Base-by-base conservation (phyloP, 2,329 filamentous ascomycete species). In the Diaporthe sp. region DNA sequence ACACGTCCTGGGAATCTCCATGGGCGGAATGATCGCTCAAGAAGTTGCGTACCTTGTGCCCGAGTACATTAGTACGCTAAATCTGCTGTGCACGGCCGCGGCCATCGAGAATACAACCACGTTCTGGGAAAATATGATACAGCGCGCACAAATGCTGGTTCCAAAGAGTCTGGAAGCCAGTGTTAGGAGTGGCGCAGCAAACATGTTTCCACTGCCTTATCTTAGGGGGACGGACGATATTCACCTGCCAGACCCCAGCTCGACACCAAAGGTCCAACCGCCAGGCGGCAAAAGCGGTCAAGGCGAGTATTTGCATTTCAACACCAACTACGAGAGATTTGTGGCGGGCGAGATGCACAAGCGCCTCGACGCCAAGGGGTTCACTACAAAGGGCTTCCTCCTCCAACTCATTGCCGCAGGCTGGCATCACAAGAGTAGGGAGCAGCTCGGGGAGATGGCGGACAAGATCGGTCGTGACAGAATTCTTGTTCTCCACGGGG, bases 1-100 rank as follows among this genome's bases (percentile, higher is more conserved):
- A 82, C 92, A 98, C 85, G 83, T 97, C 71, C 87, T 94, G 47
- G 95, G 95, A 74, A 92, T 96, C 78, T 95, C 93, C 76, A 94
- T 98, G 90, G 95, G 95, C 78, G 95, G 95, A 81, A 98, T 98
- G 95, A 96, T 98, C 80, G 91, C 94, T 3, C 95, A 98, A 84
- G 95, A 98, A 85, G 81, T 98, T 5, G 91, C 89, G 31, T 86
- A 84, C 78, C 83, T 87, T n/a, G 84, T 86, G 42, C 91, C 91
- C 0, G 77, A 84, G 17, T 86, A 89, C 63, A 82, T 94, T 72
- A 85, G 86, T 34, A 90, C 88, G 22, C 85, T 94, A 25, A 88
- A 85, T 47, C 87, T 94, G 4, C 84, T 92, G 77, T 91, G 89
- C 82, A 94, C 92, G 2, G 90, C 92, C 1, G 89, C 91, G 6